Percentiles rank a stretch among this genome's conserved stretches.
phyloP scores from a whole-genome alignment of 306 rosid species.

The Cucurbita ficifolia region DNA sequence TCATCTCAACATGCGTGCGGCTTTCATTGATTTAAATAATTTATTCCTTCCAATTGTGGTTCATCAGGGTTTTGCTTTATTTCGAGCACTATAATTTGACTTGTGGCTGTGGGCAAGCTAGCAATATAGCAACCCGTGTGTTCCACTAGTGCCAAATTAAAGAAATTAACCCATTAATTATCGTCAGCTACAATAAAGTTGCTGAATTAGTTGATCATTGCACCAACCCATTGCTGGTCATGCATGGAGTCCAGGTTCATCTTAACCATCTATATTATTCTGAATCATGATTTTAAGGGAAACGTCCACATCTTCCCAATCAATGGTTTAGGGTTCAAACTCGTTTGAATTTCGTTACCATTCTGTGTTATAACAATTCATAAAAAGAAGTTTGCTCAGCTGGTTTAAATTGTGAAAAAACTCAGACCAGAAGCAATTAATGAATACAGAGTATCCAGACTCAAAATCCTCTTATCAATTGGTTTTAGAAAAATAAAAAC shows the following conservation, averaged over 20 bases:
- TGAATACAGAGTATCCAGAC: no score
- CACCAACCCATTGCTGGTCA: neutral
- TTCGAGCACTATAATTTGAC: neutral
- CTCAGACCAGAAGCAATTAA: no score
- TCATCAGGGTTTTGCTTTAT: neutral
- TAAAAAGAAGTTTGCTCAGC: no score
- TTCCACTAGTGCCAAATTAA: neutral
- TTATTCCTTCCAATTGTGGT: neutral
- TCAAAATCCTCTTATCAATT: no score
- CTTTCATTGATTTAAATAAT: neutral
- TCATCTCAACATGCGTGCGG: neutral
- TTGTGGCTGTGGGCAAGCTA: neutral
- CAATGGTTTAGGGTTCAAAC: no score
- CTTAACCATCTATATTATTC: neutral
- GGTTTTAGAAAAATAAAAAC: no score
- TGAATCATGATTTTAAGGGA: no score
- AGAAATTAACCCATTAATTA: neutral
- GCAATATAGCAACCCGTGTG: neutral
- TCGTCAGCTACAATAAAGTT: neutral
- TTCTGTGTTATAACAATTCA: no score
- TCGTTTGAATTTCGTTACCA: no score
- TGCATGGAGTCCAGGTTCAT: neutral
- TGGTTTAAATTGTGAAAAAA: no score
- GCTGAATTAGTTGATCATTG: neutral
- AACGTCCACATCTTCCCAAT: no score